Percentiles rank a stretch among this genome's conserved stretches.
Conservation (phyloP, 2,329 filamentous ascomycete genomes). For the Pseudocercospora fijiensis region DNA sequence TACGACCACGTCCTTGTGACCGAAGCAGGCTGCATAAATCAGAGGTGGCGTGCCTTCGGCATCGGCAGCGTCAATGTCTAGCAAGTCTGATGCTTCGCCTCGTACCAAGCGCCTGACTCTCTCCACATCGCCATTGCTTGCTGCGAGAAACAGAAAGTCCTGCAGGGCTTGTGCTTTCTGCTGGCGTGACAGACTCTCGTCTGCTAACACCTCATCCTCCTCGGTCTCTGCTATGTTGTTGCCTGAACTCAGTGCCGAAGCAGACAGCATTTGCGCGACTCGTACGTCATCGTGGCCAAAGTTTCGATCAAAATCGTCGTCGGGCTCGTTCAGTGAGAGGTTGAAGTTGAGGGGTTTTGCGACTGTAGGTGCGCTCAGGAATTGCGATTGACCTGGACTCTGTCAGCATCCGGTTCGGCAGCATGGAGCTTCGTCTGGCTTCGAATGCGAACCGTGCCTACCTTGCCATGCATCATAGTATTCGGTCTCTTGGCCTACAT, state of each 20-base stretch:
- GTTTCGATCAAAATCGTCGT: constrained; percentile 54
- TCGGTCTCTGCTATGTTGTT: constrained; percentile 66
- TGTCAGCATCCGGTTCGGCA: constrained; percentile 11
- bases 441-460: constrained; percentile 46
- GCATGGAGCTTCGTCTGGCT: not conserved
- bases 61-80: constrained; percentile 85
- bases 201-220: constrained; percentile 74
- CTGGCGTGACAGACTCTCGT: constrained; percentile 69
- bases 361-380: constrained; percentile 80
- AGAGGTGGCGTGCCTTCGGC: constrained; percentile 94
- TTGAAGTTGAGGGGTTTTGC: constrained; percentile 85
- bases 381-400: constrained; percentile 81
- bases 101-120: constrained; percentile 73
- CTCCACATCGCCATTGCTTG: constrained; percentile 89
- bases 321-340: constrained; percentile 76
- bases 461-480: constrained; percentile 99
- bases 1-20: constrained; percentile 84
- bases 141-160: constrained; percentile 87
- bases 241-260: constrained; percentile 71
- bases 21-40: constrained; percentile 98
- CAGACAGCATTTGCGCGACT: constrained; percentile 93
- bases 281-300: constrained; percentile 78
- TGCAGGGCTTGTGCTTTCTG: constrained; percentile 83
- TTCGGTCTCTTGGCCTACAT: constrained; percentile 76
- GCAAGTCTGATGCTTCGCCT: constrained; percentile 69